Evolutionary conservation across 345 rosid genomes (phyloP), one percentile per base, ranked within the genome.

Genomic region (Syzygium aromaticum): DNA sequence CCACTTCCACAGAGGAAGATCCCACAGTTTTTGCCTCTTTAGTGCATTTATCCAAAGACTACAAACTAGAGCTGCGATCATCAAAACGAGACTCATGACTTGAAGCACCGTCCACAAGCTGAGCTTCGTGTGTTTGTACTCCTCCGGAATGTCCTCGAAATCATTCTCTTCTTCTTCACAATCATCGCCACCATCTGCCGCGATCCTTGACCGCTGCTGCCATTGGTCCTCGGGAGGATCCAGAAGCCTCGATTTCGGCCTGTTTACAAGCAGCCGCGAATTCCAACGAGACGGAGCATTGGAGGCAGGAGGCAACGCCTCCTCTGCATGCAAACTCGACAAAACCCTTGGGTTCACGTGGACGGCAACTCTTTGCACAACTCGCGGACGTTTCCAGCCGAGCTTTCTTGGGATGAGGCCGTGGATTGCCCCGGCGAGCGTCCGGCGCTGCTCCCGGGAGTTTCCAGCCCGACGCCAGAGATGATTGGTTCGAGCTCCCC

Each of bases 1-100:
- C 95, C 94, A 93, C 80, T 92, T 92, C 93, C 95, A 93, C 5
- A 92, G 64, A 10, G 90, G 91, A 88, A 93, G 93, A 88, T 90
- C 95, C 89, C 92, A 90, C 51, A 92, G 54, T 85, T 30, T 89
- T 67, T 87, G 90, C 84, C 73, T 87, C 86, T 87, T 89, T 43
- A 91, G 15, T 16, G 14, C 80, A 22, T 91, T 90, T 63, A 92
- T 86, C 13, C 83, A 61, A 54, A 91, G 61, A 85, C 88, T 90
- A 57, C 92, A 92, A 51, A 86, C 86, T 25, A 91, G 87, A 64
- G 92, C 91, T 11, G 85, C 88, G n/a, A 86, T n/a, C 38, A 90
- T 85, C 52, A 88, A 67, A 19, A 90, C 63, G 54, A 92, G 91
- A 88, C 91, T 88, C 22, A 87, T 43, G 88, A 88, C 89, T 54